Conservation (phyloP, 352 stramenopile species). For the Synura sp. region DNA sequence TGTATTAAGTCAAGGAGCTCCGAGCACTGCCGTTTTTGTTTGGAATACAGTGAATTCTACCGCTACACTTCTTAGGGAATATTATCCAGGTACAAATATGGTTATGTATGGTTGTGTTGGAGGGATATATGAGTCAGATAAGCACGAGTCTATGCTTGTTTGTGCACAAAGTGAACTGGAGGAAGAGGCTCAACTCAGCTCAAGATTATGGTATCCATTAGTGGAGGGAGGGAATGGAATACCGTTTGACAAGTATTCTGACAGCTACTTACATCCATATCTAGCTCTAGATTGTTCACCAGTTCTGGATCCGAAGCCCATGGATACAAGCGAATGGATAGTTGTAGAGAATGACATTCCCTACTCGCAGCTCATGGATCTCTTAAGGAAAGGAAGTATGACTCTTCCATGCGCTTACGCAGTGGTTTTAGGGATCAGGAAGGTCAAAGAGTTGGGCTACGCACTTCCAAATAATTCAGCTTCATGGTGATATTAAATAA, state of each 20-base stretch:
- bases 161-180: background rate
- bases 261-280: background rate
- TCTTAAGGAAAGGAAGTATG: background rate
- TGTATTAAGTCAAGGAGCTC: background rate
- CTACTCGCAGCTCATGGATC: background rate
- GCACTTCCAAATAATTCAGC: no score
- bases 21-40: background rate
- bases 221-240: background rate
- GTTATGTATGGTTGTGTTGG: background rate
- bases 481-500: no score
- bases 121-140: background rate
- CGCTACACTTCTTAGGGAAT: background rate
- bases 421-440: background rate
- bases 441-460: slow-evolving; percentile 3
- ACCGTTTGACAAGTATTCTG: slow-evolving; percentile 30
- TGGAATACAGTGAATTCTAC: background rate
- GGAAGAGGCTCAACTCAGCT: slow-evolving; percentile 10
- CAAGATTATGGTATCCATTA: background rate
- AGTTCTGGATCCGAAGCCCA: background rate
- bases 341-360: background rate
- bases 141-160: background rate
- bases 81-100: background rate
- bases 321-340: slow-evolving; percentile 12
- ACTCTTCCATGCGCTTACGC: slow-evolving; percentile 2
- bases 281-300: background rate